Evolutionary conservation across 1,284 basidiomycete species (phyloP), one percentile per base, ranked within the genome.

Genomic region (Tilletia walkeri): DNA sequence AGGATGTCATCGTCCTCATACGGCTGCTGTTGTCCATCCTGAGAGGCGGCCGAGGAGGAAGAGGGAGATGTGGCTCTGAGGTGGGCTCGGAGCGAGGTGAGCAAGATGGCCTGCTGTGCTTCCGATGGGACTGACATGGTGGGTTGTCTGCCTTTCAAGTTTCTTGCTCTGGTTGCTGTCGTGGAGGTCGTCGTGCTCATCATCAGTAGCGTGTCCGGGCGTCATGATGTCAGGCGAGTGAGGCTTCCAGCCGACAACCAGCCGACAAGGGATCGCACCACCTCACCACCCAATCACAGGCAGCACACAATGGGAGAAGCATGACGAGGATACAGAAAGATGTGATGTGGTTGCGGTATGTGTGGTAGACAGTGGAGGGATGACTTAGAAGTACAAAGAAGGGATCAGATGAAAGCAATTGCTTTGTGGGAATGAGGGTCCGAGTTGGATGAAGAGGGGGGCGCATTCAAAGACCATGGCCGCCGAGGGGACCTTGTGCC

Each of bases 401-500:
- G 24, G 2, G 24, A 30, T 30, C 24, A 30, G 24, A 30, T 30
- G 1, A 30, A 30, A 30, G 24, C 24, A 30, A 30, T 30, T 2
- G 24, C 24, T 30, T 30, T 30, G 24, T 1, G 24, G 24, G 24
- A 30, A 30, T 30, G 24, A 30, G 24, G 24, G 24, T 30, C 24
- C 24, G 24, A 30, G 24, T 1, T 30, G 41, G 14, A 45, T 45
- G 1, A 45, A 18, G 50, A 18, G 50, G 50, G 16, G 16, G 16
- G 7, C 10, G 50, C 5, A 53, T 5, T 18, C 16, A 53, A 18
- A 18, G 12, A 18, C 50, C 50, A 18, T 53, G 59, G 7, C 76
- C 76, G 30, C 76, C 76, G 1, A 77, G 69, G 20, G 76, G 76
- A 7, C 76, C 76, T 3, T 73, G 73, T 6, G 76, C 76, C 30